A percentile compares a stretch with the other conserved stretches of the same genome.
Evolutionary conservation across 2,329 filamentous ascomycete genomes (phyloP).

Genomic region (Pseudogymnoascus sp.): DNA sequence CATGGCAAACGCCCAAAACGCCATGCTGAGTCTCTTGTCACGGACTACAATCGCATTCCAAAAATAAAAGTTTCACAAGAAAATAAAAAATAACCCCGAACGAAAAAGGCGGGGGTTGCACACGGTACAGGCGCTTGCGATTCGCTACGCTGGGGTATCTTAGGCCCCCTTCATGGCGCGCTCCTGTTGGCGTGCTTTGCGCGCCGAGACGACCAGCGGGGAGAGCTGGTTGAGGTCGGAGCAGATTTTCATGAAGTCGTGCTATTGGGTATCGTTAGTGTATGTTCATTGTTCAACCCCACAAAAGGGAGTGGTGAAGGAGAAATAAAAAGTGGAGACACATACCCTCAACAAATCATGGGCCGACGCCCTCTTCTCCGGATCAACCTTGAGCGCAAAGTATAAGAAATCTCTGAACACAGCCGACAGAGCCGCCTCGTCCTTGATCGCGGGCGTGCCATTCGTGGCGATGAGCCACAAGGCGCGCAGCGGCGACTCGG

Average conservation of each 20-base stretch:
- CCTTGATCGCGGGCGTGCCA: slow-evolving; percentile 90
- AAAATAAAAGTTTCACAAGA: background rate
- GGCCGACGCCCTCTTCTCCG: slow-evolving; percentile 90
- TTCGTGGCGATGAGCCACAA: slow-evolving; percentile 96
- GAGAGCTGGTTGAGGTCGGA: slow-evolving; percentile 69
- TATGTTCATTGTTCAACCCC: slow-evolving; percentile 11
- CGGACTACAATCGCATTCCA: slow-evolving; percentile 2
- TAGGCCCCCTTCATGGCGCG: slow-evolving; percentile 57
- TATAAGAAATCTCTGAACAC: slow-evolving; percentile 88
- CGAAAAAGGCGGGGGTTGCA: background rate
- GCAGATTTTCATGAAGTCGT: slow-evolving; percentile 72
- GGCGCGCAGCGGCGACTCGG: slow-evolving; percentile 84
- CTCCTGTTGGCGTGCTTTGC: slow-evolving; percentile 78
- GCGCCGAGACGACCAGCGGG: slow-evolving; percentile 77
- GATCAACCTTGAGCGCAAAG: slow-evolving; percentile 91
- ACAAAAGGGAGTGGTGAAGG: background rate
- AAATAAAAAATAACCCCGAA: background rate
- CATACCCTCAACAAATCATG: slow-evolving; percentile 87
- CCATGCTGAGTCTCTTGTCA: slow-evolving; percentile 5
- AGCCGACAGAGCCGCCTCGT: slow-evolving; percentile 70
- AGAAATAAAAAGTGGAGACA: slow-evolving; percentile 16
- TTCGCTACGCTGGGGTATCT: slow-evolving; percentile 5
- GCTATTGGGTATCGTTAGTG: slow-evolving; percentile 39
- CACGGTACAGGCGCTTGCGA: background rate
- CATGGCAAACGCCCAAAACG: background rate